Evolutionary conservation across 2,329 filamentous ascomycete species (phyloP), one percentile per base, ranked within the genome.

Genomic region (Paracamarosporium sp.): DNA sequence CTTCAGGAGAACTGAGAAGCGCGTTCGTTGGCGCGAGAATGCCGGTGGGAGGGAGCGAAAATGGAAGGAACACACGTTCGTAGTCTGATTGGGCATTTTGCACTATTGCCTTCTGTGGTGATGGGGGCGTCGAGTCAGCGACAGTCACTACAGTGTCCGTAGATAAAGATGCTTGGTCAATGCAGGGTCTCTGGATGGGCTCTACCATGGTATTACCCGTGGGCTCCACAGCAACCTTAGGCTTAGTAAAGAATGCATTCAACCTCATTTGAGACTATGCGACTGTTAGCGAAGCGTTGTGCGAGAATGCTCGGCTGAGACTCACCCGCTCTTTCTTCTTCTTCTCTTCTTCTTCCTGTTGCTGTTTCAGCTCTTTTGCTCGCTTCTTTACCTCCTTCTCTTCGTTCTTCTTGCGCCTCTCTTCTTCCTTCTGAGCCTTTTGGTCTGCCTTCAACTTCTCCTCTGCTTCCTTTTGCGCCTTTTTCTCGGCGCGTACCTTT

Each of bases 41-140:
- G 1, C 92, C 90, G 68, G 92, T 85, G 2, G 88, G 83, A 57
- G 92, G 90, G 44, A 95, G 71, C 61, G 90, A 93, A 74, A 97
- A 98, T 0, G 91, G 88, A 30, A 92, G 85, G 69, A 98, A 98
- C 33, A 83, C 80, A 64, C 86, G 88, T 17, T 90, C 64, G 57
- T 80, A 79, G 59, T 82, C 80, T 5, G 74, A 76, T 24, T 76
- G 65, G 9, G 65, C 65, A 53, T 74, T 77, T 47, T 69, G 68
- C 15, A 60, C 62, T 20, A 70, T 62, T 2, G 53, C 50, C 50
- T 73, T 76, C 73, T 75, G 72, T 57, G 69, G 73, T 25, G 72
- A 77, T 60, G 62, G 74, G 67, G 67, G 62, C 4, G 53, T 43
- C 9, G 61, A 56, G 62, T 75, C 67, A 71, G 70, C 64, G 65